A percentile compares a stretch with the other conserved stretches of the same genome.
Evolutionary conservation across 192 early-diverging fungal species (phyloP).

Genomic region (Spizellomyces sp.): DNA sequence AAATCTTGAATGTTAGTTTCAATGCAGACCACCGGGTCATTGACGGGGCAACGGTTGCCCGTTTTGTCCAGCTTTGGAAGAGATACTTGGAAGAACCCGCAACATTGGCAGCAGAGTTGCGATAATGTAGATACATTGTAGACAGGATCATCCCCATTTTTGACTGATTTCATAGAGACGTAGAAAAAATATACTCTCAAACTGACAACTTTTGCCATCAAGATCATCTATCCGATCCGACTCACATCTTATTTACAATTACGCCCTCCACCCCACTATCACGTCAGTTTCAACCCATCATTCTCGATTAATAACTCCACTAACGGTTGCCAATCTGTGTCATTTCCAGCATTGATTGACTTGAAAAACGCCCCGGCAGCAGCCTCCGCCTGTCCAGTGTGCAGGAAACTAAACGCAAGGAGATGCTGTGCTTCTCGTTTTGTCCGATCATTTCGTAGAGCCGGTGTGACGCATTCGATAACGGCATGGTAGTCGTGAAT

Average conservation of each 20-base stretch:
- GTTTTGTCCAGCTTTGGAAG: slow-evolving; percentile 88
- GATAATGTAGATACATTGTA: neutral
- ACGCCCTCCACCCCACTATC: neutral
- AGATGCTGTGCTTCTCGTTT: slow-evolving; percentile 63
- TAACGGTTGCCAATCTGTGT: slow-evolving; percentile 66
- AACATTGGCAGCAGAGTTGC: slow-evolving; percentile 51
- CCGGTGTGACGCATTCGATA: slow-evolving; percentile 63
- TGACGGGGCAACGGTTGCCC: slow-evolving; percentile 93
- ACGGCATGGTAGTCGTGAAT: slow-evolving; percentile 63
- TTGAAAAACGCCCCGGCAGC: slow-evolving; percentile 65
- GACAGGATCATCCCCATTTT: no score
- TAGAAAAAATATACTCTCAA: no score
- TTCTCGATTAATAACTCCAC: slow-evolving; percentile 62
- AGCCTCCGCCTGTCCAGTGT: slow-evolving; percentile 60
- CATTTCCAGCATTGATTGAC: slow-evolving; percentile 60
- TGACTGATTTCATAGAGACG: no score
- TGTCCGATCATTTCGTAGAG: slow-evolving; percentile 62
- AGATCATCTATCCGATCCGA: no score
- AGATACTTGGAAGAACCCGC: slow-evolving; percentile 81
- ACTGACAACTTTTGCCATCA: no score
- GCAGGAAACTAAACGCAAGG: slow-evolving; percentile 58
- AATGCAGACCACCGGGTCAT: slow-evolving; percentile 95
- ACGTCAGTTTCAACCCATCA: slow-evolving; percentile 54
- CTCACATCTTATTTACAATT: no score
- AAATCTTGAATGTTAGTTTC: slow-evolving; percentile 83